Evolutionary conservation across 2,329 filamentous ascomycete species (phyloP), one percentile per base, ranked within the genome.

Genomic region (Neofusicoccum cordaticola): DNA sequence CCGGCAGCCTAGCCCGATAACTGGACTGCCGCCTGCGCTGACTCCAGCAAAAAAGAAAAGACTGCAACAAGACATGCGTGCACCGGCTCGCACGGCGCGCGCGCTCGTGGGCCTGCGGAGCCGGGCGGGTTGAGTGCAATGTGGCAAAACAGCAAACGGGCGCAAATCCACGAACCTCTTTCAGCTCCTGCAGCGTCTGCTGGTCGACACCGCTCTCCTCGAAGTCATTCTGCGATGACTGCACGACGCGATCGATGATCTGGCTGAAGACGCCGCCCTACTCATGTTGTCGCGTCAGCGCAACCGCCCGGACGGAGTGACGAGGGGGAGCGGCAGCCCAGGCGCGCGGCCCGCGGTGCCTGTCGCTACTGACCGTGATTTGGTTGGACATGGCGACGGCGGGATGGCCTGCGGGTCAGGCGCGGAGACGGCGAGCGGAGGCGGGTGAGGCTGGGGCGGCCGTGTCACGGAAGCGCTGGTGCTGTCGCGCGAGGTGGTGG

Each of bases 161-260:
- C 58, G 58, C 56, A 37, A 42, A 60, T 60, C 70, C 65, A 82
- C 91, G 85, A 83, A 98, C 94, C 87, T 89, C 85, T 79, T 89
- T 89, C 83, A 99, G 83, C 77, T 97, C 92, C 70, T 94, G 88
- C 73, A 99, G 82, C 60, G 94, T 94, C 71, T 86, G 83, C 77
- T 94, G 90, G 72, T 96, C 92, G 69, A 98, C 90, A 72, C 95
- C 95, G 71, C 90, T 92, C 81, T 99, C 95, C 78, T 99, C 95
- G 77, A 99, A 98, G 80, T 98, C 95, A 74, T 94, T 91, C 74
- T 91, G 87, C 74, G 94, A 97, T 70, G 76, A 75, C 57, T 72
- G 69, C 66, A 82, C 76, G 66, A 83, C 81, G 72, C 91, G 90
- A 71, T 94, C 90, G 79, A 98, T 92, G 76, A 99, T 93, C 81